phyloP scores from a whole-genome alignment of 2,329 filamentous ascomycete species.

The Plenodomus biglobosus region DNA sequence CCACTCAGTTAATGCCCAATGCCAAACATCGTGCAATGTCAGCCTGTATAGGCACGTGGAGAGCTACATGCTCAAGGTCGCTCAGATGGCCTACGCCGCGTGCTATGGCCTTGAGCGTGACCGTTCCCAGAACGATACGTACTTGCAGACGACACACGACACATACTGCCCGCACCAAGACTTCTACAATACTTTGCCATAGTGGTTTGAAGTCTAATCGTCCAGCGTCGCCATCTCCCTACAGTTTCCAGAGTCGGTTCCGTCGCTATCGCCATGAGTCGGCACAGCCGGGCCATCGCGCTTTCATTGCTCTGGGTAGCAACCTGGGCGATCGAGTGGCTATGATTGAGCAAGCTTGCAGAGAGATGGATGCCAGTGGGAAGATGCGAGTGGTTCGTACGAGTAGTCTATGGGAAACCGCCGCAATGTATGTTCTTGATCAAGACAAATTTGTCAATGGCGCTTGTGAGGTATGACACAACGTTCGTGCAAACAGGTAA shows the following conservation, averaged over 20 bases:
- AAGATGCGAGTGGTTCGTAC: constrained; percentile 76
- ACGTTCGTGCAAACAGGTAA: not conserved
- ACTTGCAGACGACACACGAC: not conserved
- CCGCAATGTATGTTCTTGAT: constrained; percentile 93
- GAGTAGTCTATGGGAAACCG: constrained; percentile 90
- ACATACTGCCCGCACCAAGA: not conserved
- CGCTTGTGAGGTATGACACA: constrained; percentile 74
- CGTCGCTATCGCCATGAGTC: constrained; percentile 14
- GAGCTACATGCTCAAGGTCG: not conserved
- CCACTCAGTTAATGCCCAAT: no score
- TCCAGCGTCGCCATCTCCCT: not conserved
- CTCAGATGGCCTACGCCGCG: not conserved
- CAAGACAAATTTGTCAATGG: constrained; percentile 90
- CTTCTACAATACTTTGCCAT: not conserved
- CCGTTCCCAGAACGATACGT: no score
- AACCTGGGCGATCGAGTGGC: constrained; percentile 84
- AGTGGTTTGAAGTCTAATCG: no score
- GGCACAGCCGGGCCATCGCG: constrained; percentile 45
- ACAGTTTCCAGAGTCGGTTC: not conserved
- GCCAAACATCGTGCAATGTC: constrained; percentile 3
- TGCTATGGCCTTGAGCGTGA: not conserved
- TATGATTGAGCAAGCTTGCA: constrained; percentile 83
- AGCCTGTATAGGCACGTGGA: constrained; percentile 1
- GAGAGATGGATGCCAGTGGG: constrained; percentile 67
- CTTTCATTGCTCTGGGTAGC: constrained; percentile 87